These are phyloP conservation scores for Nothophaeocryptopus gaeumannii DNA, from an alignment of 2,329 filamentous ascomycete genomes.

Conservation along the genomic window DNA sequence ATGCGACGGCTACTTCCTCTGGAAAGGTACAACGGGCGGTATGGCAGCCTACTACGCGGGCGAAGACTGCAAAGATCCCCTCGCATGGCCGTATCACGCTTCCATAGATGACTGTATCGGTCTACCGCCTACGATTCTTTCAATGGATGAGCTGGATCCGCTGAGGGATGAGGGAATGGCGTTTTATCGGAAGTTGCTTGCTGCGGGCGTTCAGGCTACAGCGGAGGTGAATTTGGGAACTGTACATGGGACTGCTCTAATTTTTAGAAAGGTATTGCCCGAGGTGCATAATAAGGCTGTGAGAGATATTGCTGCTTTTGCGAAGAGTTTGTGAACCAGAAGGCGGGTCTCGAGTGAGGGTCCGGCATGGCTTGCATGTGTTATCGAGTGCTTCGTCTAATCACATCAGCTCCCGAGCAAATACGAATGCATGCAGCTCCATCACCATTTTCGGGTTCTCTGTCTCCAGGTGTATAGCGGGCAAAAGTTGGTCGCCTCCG, in stretches of 20 bases:
- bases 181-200: constrained; percentile 27
- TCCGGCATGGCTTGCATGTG: too few species aligned
- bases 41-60: constrained; percentile 27
- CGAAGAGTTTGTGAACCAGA: constrained; percentile 24
- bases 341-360: too few species aligned
- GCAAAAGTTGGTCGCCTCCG: too few species aligned
- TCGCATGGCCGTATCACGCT: constrained; percentile 35
- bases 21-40: constrained; percentile 16
- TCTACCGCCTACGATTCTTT: constrained; percentile 29
- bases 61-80: constrained; percentile 22
- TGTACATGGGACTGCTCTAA: constrained; percentile 24
- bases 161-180: constrained; percentile 33
- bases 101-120: constrained; percentile 29
- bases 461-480: too few species aligned
- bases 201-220: constrained; percentile 27
- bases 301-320: constrained; percentile 27
- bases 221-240: constrained; percentile 29
- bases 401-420: too few species aligned
- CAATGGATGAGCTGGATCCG: constrained; percentile 34
- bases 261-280: constrained; percentile 28
- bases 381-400: too few species aligned
- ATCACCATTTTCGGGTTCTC: too few species aligned
- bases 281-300: constrained; percentile 26
- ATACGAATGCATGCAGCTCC: too few species aligned
- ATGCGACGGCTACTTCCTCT: constrained; percentile 29